Evolutionary conservation across 805 yeast species (phyloP).

Genomic region (Clavispora fructus): DNA sequence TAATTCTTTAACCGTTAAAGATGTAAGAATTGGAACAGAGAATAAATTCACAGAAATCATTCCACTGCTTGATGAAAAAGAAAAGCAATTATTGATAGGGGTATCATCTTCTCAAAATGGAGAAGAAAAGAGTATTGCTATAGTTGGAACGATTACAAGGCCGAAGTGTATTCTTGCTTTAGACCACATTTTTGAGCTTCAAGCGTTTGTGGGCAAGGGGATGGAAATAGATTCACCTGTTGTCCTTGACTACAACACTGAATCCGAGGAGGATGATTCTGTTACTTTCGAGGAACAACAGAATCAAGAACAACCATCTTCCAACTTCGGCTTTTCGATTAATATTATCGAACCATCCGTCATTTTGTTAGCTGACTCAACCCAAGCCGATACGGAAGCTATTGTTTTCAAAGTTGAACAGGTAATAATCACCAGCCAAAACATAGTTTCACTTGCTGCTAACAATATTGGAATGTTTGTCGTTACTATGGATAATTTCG

Average conservation of each 20-base stretch:
- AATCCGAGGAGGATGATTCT: not conserved
- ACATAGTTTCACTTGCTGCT: constrained; percentile 60
- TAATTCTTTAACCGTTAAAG: constrained; percentile 72
- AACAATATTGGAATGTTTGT: constrained; percentile 84
- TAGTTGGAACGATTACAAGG: constrained; percentile 64
- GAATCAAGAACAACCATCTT: not conserved
- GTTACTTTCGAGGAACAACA: not conserved
- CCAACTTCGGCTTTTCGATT: constrained; percentile 48
- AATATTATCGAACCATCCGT: constrained; percentile 75
- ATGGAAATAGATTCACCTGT: constrained; percentile 19
- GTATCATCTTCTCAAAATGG: constrained; percentile 40
- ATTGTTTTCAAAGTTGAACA: constrained; percentile 86
- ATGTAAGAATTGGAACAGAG: constrained; percentile 54
- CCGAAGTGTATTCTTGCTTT: constrained; percentile 79
- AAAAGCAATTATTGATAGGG: constrained; percentile 66
- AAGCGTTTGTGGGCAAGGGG: constrained; percentile 54
- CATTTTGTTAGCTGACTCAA: constrained; percentile 75
- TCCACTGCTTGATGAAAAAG: constrained; percentile 59
- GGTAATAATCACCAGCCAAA: constrained; percentile 62
- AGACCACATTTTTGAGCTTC: constrained; percentile 78
- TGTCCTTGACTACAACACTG: constrained; percentile 7
- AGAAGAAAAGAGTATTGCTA: constrained; percentile 37
- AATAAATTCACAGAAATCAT: constrained; percentile 78
- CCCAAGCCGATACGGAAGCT: constrained; percentile 68
- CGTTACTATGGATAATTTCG: constrained; percentile 64